Conservation (phyloP, 1,139 yeast genomes). For the Kluyveromyces sp. region DNA sequence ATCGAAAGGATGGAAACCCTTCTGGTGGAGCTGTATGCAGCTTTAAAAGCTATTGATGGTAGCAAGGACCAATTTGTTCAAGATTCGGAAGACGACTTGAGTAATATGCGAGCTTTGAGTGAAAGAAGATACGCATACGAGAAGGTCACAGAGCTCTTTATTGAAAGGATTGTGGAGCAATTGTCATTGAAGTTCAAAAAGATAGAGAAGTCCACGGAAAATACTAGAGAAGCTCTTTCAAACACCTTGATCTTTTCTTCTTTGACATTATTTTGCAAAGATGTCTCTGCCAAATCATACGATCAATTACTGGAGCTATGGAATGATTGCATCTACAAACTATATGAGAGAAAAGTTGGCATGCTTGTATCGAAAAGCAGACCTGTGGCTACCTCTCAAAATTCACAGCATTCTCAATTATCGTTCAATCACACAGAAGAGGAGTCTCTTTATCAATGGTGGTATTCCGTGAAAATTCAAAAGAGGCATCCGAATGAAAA, state of each 20-base stretch:
- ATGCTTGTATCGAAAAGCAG: slow-evolving; percentile 14
- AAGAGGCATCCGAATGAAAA: slow-evolving; percentile 13
- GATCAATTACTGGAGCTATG: slow-evolving; percentile 34
- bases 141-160: slow-evolving; percentile 47
- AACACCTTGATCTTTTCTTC: slow-evolving; percentile 52
- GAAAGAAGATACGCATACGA: slow-evolving; percentile 63
- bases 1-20: slow-evolving; percentile 49
- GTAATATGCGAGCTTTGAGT: slow-evolving; percentile 65
- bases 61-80: slow-evolving; percentile 33
- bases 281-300: slow-evolving; percentile 41
- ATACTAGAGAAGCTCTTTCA: slow-evolving; percentile 34
- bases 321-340: slow-evolving; percentile 19
- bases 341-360: slow-evolving; percentile 20
- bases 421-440: slow-evolving; percentile 1
- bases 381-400: neutral
- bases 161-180: slow-evolving; percentile 42
- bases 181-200: slow-evolving; percentile 40
- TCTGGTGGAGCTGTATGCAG: slow-evolving; percentile 54
- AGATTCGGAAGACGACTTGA: slow-evolving; percentile 41
- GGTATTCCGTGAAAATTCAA: slow-evolving; percentile 19
- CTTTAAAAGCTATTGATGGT: slow-evolving; percentile 54
- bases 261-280: slow-evolving; percentile 58
- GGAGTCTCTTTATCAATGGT: slow-evolving; percentile 13
- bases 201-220: slow-evolving; percentile 29
- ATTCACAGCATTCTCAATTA: slow-evolving; percentile 3